Evolutionary conservation across 75 land plant species (phyloP).

Genomic region (Azolla pinnata): DNA sequence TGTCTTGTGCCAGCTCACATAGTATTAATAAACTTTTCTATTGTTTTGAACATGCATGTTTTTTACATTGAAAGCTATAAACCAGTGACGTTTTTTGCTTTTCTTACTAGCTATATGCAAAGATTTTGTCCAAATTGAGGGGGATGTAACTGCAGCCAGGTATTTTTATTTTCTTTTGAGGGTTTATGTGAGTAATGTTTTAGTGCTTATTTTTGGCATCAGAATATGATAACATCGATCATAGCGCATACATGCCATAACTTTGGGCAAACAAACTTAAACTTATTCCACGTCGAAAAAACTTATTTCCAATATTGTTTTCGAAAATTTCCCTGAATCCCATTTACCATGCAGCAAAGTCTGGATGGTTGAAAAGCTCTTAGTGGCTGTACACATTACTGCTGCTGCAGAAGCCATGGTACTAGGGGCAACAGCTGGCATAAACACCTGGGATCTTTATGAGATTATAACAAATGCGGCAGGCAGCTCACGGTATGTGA

Average conservation of each 20-base stretch:
- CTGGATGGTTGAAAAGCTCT: constrained; percentile 61
- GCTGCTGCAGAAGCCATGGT: constrained; percentile 81
- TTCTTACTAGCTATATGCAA: constrained; percentile 55
- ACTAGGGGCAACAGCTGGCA: constrained; percentile 70
- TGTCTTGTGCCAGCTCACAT: background rate
- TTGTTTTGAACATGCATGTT: background rate
- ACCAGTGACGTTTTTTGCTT: background rate
- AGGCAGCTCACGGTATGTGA: constrained; percentile 93
- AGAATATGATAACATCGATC: background rate
- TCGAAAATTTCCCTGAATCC: background rate
- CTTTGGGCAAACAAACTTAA: background rate
- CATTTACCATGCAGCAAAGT: constrained; percentile 50
- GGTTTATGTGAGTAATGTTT: constrained; percentile 1
- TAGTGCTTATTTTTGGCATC: background rate
- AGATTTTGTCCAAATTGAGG: constrained; percentile 48
- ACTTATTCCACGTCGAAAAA: background rate
- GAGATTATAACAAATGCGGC: constrained; percentile 94
- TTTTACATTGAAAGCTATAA: background rate
- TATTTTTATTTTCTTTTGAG: constrained; percentile 5
- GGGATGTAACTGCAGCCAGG: constrained; percentile 72
- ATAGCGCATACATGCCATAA: background rate
- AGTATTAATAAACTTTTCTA: too few relatives aligned
- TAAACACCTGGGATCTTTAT: constrained; percentile 65
- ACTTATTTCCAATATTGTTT: background rate
- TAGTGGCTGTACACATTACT: constrained; percentile 74